These are phyloP conservation scores for Colletotrichum sp. DNA, from an alignment of 2,329 filamentous ascomycete species.

Conservation along the genomic window DNA sequence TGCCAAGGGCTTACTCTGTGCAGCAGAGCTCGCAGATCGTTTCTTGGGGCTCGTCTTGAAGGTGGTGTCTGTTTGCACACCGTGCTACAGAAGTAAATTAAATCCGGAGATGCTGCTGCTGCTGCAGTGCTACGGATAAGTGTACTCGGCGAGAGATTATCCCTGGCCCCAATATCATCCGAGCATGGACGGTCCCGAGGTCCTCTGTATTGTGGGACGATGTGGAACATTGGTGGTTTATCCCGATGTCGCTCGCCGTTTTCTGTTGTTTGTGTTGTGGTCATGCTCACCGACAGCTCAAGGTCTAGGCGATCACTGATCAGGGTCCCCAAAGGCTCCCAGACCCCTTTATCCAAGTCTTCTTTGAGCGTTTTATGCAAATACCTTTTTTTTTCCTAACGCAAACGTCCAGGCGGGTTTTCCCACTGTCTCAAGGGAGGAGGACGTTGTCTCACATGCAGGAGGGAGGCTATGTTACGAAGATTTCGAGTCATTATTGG, in stretches of 20 bases:
- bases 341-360: background rate
- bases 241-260: background rate
- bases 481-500: background rate
- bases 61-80: background rate
- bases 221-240: background rate
- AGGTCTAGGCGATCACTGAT: background rate
- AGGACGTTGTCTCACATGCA: background rate
- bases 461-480: background rate
- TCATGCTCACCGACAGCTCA: background rate
- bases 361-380: background rate
- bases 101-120: background rate
- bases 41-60: background rate
- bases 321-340: background rate
- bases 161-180: background rate
- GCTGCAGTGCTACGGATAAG: background rate
- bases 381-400: background rate
- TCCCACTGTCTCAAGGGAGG: background rate
- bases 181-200: background rate
- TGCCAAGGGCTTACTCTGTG: background rate
- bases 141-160: background rate
- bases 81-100: background rate
- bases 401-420: background rate
- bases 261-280: background rate
- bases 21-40: background rate
- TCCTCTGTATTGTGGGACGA: background rate